These are phyloP conservation scores for Escovopsis sp. DNA, from an alignment of 2,329 filamentous ascomycete species.

Conservation along the genomic window DNA sequence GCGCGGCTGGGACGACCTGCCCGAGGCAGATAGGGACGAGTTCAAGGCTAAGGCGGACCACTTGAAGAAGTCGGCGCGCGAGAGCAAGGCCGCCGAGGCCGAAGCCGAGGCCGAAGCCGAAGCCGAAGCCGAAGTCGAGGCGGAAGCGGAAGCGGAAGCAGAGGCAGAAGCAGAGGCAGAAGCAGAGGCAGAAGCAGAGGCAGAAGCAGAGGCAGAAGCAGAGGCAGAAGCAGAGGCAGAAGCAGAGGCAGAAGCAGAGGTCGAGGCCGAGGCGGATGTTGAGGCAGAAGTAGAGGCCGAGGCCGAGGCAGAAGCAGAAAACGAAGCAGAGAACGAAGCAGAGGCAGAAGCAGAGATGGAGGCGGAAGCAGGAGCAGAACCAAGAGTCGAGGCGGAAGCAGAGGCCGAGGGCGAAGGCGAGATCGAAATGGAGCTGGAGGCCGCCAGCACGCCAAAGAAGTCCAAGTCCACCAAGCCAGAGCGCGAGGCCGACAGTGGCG, in stretches of 20 bases:
- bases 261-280: constrained; percentile 6
- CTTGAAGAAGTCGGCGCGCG: constrained; percentile 7
- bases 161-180: constrained; percentile 12
- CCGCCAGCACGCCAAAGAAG: constrained; percentile 8
- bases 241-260: constrained; percentile 10
- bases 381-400: constrained; percentile 10
- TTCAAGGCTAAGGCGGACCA: constrained; percentile 24
- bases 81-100: constrained; percentile 5
- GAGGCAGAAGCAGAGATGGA: constrained; percentile 3
- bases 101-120: constrained; percentile 11
- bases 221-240: constrained; percentile 9
- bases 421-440: constrained; percentile 6
- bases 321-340: constrained; percentile 6
- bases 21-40: constrained; percentile 32
- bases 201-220: constrained; percentile 4
- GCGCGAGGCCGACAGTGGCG: constrained; percentile 14
- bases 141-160: constrained; percentile 3
- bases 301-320: constrained; percentile 10
- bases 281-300: constrained; percentile 9
- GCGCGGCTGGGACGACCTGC: constrained; percentile 38
- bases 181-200: constrained; percentile 8
- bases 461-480: constrained; percentile 10
- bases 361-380: constrained; percentile 12
- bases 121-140: constrained; percentile 9
- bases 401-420: constrained; percentile 9